Conservation (phyloP, 306 rosid species). For the Lupinus albus region DNA sequence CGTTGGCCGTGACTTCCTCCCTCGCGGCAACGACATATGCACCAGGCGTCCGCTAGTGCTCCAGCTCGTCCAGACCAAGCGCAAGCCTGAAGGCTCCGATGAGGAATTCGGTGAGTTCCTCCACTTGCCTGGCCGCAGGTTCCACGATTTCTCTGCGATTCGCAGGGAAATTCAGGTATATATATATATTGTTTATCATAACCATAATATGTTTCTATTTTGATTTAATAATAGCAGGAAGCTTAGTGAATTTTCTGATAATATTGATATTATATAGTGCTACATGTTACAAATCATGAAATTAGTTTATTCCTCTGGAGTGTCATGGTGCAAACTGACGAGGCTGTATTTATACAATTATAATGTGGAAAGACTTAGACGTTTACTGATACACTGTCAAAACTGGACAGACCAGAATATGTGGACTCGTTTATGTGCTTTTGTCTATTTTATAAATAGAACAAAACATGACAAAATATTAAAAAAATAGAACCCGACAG, state of each 20-base stretch:
- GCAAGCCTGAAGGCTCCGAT: constrained; percentile 50
- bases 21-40: constrained; percentile 86
- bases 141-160: constrained; percentile 72
- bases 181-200: not conserved
- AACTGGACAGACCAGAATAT: no score
- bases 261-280: no score
- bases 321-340: not conserved
- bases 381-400: no score
- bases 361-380: not conserved
- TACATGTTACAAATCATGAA: no score
- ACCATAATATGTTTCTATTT: not conserved
- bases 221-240: no score
- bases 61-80: constrained; percentile 79
- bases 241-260: not conserved
- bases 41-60: constrained; percentile 91
- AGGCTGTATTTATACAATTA: not conserved
- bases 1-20: constrained; percentile 93
- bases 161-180: constrained; percentile 85
- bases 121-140: constrained; percentile 78
- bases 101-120: constrained; percentile 94
- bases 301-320: no score
- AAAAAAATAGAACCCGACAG: not conserved
- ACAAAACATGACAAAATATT: no score
- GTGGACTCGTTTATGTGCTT: no score
- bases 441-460: no score